Conservation (phyloP, 176 grass and related monocot species). For the Musa acuminata region DNA sequence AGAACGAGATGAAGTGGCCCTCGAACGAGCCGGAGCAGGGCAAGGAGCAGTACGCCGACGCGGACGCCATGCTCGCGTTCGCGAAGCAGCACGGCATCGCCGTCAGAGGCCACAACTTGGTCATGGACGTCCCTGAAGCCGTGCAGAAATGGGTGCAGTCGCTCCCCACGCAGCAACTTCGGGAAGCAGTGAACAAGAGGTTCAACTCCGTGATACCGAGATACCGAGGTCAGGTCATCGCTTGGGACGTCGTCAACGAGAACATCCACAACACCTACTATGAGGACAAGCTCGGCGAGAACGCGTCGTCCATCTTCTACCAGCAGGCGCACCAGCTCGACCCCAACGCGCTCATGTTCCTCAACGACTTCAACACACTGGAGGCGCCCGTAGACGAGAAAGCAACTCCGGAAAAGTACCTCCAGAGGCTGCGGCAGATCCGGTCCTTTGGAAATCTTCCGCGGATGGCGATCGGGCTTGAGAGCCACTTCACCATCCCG, state of each 20-base stretch:
- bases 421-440: constrained; percentile 57
- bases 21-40: constrained; percentile 38
- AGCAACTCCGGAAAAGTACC: constrained; percentile 42
- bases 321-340: constrained; percentile 43
- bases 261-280: constrained; percentile 66
- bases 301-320: constrained; percentile 54
- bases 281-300: constrained; percentile 39
- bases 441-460: constrained; percentile 12
- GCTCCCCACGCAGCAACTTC: constrained; percentile 27
- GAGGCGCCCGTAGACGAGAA: constrained; percentile 35
- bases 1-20: constrained; percentile 99
- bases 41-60: constrained; percentile 41
- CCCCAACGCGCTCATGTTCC: constrained; percentile 34
- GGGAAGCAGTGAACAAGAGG: constrained; percentile 22
- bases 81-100: constrained; percentile 25
- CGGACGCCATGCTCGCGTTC: constrained; percentile 67
- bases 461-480: constrained; percentile 62
- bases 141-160: constrained; percentile 25
- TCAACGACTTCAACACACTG: constrained; percentile 89
- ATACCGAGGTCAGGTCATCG: constrained; percentile 63
- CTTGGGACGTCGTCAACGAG: constrained; percentile 94
- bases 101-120: constrained; percentile 53
- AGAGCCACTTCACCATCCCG: constrained; percentile 55
- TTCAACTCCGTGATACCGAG: constrained; percentile 49
- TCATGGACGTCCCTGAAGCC: constrained; percentile 53